Conservation (phyloP, 345 rosid genomes). For the Rubroshorea leprosula region DNA sequence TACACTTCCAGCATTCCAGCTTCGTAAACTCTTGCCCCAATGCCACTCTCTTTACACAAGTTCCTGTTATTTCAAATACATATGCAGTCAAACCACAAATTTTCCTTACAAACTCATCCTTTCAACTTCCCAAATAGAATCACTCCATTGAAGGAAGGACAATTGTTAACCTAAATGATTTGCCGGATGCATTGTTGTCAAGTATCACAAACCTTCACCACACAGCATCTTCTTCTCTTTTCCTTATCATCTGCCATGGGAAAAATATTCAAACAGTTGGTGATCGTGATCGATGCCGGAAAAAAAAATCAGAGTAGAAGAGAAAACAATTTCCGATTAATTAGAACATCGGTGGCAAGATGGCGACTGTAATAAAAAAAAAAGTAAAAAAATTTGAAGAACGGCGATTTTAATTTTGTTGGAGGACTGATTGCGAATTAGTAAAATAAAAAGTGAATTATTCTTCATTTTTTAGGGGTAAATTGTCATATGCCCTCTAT, state of each 20-base stretch:
- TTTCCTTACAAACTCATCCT: slow-evolving; percentile 55
- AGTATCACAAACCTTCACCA: slow-evolving; percentile 25
- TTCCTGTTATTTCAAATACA: no score
- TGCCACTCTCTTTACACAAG: no score
- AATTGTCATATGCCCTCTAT: no score
- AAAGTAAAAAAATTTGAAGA: no score
- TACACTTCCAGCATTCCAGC: slow-evolving; percentile 33
- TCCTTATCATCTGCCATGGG: background rate
- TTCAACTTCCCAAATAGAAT: no score
- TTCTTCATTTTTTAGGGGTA: no score
- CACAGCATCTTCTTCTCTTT: background rate
- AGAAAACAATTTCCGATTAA: background rate
- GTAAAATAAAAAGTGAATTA: no score
- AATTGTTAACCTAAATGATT: slow-evolving; percentile 28
- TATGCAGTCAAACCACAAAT: slow-evolving; percentile 45
- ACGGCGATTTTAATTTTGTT: no score
- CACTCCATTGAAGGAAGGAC: no score
- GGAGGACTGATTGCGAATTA: no score
- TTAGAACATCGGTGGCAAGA: no score
- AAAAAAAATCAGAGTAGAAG: background rate
- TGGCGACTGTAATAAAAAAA: no score
- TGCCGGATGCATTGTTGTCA: slow-evolving; percentile 33
- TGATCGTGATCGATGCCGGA: background rate
- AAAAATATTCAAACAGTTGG: background rate
- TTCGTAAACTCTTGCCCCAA: slow-evolving; percentile 47